Percentiles rank a stretch among this genome's conserved stretches.
These are phyloP conservation scores for Aspergillus bombycis DNA, from an alignment of 2,329 filamentous ascomycete species.

Conservation along the genomic window DNA sequence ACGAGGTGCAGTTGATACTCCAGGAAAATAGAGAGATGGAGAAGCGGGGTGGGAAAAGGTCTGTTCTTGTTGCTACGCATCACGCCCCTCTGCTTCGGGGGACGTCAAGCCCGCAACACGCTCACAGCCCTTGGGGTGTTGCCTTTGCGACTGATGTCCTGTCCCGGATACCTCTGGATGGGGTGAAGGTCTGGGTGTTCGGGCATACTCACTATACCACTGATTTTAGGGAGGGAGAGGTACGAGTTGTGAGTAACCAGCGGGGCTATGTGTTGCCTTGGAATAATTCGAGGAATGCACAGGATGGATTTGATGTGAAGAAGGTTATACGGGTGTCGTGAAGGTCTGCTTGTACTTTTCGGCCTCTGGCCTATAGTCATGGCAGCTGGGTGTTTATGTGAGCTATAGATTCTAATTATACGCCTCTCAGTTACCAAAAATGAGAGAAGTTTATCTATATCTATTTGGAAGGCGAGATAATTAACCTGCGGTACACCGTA, in stretches of 20 bases:
- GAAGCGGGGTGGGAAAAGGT: not conserved
- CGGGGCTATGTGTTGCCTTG: constrained; percentile 43
- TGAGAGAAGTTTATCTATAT: not conserved
- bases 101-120: constrained; percentile 55
- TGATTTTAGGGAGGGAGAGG: constrained; percentile 40
- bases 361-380: not conserved
- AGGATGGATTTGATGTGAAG: constrained; percentile 19
- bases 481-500: no score
- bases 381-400: not conserved
- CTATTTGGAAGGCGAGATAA: no score
- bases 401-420: not conserved
- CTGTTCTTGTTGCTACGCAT: constrained; percentile 58
- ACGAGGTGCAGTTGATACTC: constrained; percentile 36
- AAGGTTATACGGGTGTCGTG: constrained; percentile 22
- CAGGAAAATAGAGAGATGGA: constrained; percentile 4
- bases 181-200: constrained; percentile 48
- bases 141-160: constrained; percentile 60
- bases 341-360: not conserved
- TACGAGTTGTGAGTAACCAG: constrained; percentile 50
- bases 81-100: constrained; percentile 57
- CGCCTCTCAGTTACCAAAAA: not conserved
- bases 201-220: constrained; percentile 51
- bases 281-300: constrained; percentile 12
- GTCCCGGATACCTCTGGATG: constrained; percentile 15
- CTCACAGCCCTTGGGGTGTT: constrained; percentile 49